phyloP scores from a whole-genome alignment of 768 basidiomycete species.

The Lactarius vividus region DNA sequence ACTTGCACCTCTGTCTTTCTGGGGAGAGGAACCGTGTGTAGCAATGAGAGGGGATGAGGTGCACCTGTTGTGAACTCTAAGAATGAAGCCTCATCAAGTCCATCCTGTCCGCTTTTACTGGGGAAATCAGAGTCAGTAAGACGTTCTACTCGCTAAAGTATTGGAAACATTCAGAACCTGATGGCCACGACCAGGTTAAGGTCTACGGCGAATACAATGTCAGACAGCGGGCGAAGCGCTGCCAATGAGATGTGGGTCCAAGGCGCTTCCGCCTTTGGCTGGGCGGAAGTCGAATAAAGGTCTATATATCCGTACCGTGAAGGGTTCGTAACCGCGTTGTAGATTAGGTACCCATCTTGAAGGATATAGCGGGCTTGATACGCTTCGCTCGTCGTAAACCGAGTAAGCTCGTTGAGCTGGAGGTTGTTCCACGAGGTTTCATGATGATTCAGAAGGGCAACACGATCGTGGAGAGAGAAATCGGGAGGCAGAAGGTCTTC shows the following conservation, averaged over 20 bases:
- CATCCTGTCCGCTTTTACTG: neutral
- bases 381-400: no score
- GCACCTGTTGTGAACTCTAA: slow-evolving; percentile 13
- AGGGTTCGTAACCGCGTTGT: neutral
- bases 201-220: slow-evolving; percentile 15
- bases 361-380: neutral
- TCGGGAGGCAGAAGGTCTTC: neutral
- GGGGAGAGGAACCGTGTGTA: slow-evolving; percentile 4
- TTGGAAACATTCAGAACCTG: neutral
- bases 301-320: slow-evolving; percentile 14
- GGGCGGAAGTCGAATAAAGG: slow-evolving; percentile 2
- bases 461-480: neutral
- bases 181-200: slow-evolving; percentile 14
- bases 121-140: neutral
- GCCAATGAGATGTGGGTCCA: slow-evolving; percentile 9
- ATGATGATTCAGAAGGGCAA: neutral
- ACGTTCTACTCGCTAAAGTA: neutral
- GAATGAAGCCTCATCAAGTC: neutral
- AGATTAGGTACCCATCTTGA: slow-evolving; percentile 11
- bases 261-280: neutral
- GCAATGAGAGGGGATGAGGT: slow-evolving; percentile 12
- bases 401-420: neutral
- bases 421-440: neutral
- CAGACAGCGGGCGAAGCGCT: neutral
- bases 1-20: slow-evolving; percentile 4